Evolutionary conservation across 345 rosid species (phyloP).

Genomic region (Gynandropsis gynandra): DNA sequence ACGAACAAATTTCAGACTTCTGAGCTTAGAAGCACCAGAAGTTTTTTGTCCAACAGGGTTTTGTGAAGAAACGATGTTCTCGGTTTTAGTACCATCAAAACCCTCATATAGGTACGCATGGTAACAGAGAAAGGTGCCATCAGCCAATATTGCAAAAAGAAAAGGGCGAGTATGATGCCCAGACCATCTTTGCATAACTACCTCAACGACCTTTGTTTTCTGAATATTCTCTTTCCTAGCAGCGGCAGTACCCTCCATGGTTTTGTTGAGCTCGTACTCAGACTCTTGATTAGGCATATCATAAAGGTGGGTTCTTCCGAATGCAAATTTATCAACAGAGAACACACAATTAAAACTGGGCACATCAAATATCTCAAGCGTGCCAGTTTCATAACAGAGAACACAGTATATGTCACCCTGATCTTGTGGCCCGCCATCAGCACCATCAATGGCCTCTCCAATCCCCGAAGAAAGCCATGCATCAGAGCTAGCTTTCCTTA

Average conservation of each 20-base stretch:
- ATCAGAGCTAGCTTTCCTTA: conserved; percentile 88
- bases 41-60: conserved; percentile 35
- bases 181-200: conserved; percentile 93
- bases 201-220: conserved; percentile 66
- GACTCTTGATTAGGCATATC: conserved; percentile 48
- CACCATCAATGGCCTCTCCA: conserved; percentile 76
- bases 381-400: conserved; percentile 77
- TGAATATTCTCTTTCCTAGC: conserved; percentile 58
- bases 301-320: conserved; percentile 70
- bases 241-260: conserved; percentile 45
- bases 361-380: conserved; percentile 89
- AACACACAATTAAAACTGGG: conserved; percentile 79
- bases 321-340: conserved; percentile 71
- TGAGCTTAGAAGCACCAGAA: conserved; percentile 64
- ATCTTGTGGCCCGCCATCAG: conserved; percentile 74
- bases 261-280: conserved; percentile 37
- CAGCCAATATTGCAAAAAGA: conserved; percentile 79
- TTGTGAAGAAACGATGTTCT: conserved; percentile 41
- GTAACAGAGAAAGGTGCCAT: conserved; percentile 91
- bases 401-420: conserved; percentile 93
- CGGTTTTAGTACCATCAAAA: conserved; percentile 53
- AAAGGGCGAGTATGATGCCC: conserved; percentile 82
- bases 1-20: conserved; percentile 73
- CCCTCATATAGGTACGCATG: conserved; percentile 90
- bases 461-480: conserved; percentile 95